phyloP scores from a whole-genome alignment of 148 eudicot species.

The Cornus controversa region DNA sequence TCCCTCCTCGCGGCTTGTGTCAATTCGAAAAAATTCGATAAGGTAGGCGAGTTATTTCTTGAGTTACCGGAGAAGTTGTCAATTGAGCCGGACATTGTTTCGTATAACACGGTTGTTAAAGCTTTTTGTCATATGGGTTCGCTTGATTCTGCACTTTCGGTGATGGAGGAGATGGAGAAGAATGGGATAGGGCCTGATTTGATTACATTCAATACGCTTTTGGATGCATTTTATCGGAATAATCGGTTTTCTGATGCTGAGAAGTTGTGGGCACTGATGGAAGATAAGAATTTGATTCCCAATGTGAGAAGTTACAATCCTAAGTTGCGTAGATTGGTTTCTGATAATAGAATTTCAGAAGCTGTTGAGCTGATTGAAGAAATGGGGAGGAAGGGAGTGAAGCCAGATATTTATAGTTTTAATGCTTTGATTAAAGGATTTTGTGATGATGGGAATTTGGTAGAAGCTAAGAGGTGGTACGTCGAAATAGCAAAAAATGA shows the following conservation, averaged over 20 bases:
- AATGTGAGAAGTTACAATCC: slow-evolving; percentile 33
- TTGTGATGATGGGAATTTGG: slow-evolving; percentile 28
- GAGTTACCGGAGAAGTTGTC: slow-evolving; percentile 29
- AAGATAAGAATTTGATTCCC: slow-evolving; percentile 33
- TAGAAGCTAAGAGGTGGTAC: slow-evolving; percentile 43
- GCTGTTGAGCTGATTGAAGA: slow-evolving; percentile 38
- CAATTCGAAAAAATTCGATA: slow-evolving; percentile 37
- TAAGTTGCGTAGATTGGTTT: slow-evolving; percentile 34
- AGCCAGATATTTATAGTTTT: slow-evolving; percentile 26
- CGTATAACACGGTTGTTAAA: slow-evolving; percentile 40
- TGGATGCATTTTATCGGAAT: slow-evolving; percentile 30
- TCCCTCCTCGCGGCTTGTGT: slow-evolving; percentile 59
- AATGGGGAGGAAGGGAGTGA: slow-evolving; percentile 26
- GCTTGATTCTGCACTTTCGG: slow-evolving; percentile 27
- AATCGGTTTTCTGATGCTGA: slow-evolving; percentile 37
- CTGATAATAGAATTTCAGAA: slow-evolving; percentile 25
- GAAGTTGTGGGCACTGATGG: slow-evolving; percentile 49
- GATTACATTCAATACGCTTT: slow-evolving; percentile 39
- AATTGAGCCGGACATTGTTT: slow-evolving; percentile 37
- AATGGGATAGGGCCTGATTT: slow-evolving; percentile 38
- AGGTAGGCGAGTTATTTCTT: slow-evolving; percentile 33
- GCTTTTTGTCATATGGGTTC: slow-evolving; percentile 39
- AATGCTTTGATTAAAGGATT: slow-evolving; percentile 35
- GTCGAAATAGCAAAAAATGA: slow-evolving; percentile 18
- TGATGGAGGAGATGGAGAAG: slow-evolving; percentile 43